Evolutionary conservation across 2,329 filamentous ascomycete species (phyloP).

Genomic region (Didymella segeticola): DNA sequence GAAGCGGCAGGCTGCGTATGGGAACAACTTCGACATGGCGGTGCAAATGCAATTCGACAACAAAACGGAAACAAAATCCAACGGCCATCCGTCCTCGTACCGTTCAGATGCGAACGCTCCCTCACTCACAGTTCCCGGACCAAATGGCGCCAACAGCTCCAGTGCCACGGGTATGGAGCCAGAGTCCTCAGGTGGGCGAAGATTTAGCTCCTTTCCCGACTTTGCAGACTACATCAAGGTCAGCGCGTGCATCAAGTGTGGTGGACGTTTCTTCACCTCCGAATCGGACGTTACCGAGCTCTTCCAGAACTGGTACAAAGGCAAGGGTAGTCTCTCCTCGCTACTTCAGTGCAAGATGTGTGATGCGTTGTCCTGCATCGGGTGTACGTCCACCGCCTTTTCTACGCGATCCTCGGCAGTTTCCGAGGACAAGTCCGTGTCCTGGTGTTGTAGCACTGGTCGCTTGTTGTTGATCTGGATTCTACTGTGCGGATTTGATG

Average conservation of each 20-base stretch:
- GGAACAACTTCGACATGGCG: conserved; percentile 11
- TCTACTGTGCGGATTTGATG: conserved; percentile 48
- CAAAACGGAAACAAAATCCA: no score
- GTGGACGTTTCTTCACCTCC: conserved; percentile 12
- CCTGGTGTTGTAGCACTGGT: conserved; percentile 47
- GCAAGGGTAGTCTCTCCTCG: conserved; percentile 14
- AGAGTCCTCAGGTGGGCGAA: conserved; percentile 4
- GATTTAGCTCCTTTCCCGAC: conserved; percentile 12
- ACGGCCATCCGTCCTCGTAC: background rate
- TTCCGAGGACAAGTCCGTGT: conserved; percentile 17
- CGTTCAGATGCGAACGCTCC: background rate
- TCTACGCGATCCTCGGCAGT: conserved; percentile 2
- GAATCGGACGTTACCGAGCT: conserved; percentile 17
- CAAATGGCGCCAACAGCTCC: background rate
- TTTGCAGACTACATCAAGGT: conserved; percentile 21
- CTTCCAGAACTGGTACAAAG: conserved; percentile 26
- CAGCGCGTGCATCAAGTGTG: conserved; percentile 22
- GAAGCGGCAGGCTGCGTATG: background rate
- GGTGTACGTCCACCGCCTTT: conserved; percentile 19
- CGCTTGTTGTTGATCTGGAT: conserved; percentile 47
- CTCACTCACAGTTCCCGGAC: background rate
- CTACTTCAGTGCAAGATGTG: conserved; percentile 28
- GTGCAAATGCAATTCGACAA: background rate
- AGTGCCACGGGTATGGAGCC: conserved; percentile 2
- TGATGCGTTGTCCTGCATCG: conserved; percentile 22